Percentiles rank a stretch among this genome's conserved stretches.
Evolutionary conservation across 768 basidiomycete genomes (phyloP).

Genomic region (Heimioporus sp.): DNA sequence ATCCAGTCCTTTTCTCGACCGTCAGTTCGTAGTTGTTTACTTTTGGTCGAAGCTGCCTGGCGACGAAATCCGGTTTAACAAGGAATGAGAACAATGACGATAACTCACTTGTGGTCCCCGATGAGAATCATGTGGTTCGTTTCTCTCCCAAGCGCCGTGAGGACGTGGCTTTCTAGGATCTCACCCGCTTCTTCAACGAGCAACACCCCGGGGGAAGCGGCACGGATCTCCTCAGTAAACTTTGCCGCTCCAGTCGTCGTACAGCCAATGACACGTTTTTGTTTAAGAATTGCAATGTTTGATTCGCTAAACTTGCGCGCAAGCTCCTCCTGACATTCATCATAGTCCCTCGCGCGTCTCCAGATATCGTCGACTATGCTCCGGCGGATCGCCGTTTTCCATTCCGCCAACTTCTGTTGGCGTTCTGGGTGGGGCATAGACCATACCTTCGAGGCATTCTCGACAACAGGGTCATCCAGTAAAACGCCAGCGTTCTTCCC

Average conservation of each 20-base stretch:
- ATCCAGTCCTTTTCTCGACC: constrained; percentile 66
- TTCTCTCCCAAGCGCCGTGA: constrained; percentile 50
- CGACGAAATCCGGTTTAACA: not conserved
- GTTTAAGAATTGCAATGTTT: constrained; percentile 33
- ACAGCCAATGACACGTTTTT: constrained; percentile 60
- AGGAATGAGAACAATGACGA: not conserved
- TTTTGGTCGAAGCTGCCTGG: constrained; percentile 70
- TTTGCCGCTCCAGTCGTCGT: constrained; percentile 72
- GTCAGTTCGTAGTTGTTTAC: constrained; percentile 64
- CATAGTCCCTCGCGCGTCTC: constrained; percentile 36
- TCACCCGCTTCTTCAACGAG: constrained; percentile 58
- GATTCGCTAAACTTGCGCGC: constrained; percentile 35
- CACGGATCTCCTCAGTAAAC: constrained; percentile 46
- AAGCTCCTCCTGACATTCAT: constrained; percentile 36
- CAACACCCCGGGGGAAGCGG: constrained; percentile 48
- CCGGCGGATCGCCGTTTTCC: constrained; percentile 35
- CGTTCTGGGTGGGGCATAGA: constrained; percentile 30
- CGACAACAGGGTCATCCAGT: constrained; percentile 21
- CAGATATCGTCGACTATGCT: constrained; percentile 37
- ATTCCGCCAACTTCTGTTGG: constrained; percentile 25
- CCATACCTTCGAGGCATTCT: constrained; percentile 35
- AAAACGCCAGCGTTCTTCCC: constrained; percentile 48
- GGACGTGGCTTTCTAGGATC: constrained; percentile 63
- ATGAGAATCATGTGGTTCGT: constrained; percentile 61
- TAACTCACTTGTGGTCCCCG: constrained; percentile 69